Conservation (phyloP, 2,329 filamentous ascomycete genomes). For the Diaporthe caulivora region DNA sequence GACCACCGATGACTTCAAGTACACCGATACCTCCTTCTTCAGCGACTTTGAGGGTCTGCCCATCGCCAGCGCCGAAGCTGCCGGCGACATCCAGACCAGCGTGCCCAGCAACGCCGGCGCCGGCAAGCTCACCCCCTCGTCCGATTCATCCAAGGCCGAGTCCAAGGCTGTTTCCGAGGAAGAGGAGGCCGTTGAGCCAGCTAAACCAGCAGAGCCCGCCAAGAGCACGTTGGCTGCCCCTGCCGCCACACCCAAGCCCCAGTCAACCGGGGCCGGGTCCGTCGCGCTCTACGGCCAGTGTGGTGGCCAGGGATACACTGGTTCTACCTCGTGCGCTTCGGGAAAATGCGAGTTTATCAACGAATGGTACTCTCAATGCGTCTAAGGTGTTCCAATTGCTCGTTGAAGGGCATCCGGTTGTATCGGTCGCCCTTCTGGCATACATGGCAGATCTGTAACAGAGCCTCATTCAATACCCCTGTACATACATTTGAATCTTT, state of each 20-base stretch:
- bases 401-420: neutral
- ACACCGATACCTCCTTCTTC: neutral
- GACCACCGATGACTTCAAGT: neutral
- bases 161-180: neutral
- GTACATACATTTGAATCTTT: neutral
- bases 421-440: neutral
- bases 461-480: neutral
- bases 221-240: neutral
- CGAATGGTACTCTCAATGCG: neutral
- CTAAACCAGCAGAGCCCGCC: fast-evolving
- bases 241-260: neutral
- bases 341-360: neutral
- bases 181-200: neutral
- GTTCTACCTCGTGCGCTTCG: neutral
- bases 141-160: neutral
- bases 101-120: neutral
- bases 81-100: neutral
- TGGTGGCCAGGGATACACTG: neutral
- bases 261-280: neutral
- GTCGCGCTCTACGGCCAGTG: neutral
- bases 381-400: neutral
- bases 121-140: neutral
- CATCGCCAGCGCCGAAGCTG: neutral
- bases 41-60: neutral
- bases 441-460: neutral